Percentiles rank a stretch among this genome's conserved stretches.
phyloP scores from a whole-genome alignment of 2,329 filamentous ascomycete species.

The Chaetomiaceae sp. region DNA sequence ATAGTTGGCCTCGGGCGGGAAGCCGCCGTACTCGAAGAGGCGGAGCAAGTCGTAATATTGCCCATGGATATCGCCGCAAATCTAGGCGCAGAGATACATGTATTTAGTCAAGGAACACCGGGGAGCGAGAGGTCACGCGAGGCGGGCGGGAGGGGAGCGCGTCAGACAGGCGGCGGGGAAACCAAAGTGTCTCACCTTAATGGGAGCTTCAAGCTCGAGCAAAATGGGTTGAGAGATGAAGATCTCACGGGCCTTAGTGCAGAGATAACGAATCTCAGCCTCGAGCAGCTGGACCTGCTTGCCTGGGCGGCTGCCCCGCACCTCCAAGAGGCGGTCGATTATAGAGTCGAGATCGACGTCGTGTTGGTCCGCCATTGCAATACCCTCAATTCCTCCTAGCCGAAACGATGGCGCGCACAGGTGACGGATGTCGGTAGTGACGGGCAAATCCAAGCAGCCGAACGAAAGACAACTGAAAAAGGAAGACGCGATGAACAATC shows the following conservation, averaged over 20 bases:
- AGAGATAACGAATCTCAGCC: conserved; percentile 92
- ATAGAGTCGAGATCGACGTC: conserved; percentile 99
- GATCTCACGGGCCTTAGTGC: conserved; percentile 97
- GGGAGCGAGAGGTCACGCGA: conserved; percentile 9
- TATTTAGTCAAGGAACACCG: conserved; percentile 21
- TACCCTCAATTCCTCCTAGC: conserved; percentile 34
- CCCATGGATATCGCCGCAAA: conserved; percentile 98
- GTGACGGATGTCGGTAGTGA: conserved; percentile 22
- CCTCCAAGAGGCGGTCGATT: conserved; percentile 96
- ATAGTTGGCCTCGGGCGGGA: conserved; percentile 98
- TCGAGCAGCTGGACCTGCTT: conserved; percentile 98
- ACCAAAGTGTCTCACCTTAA: conserved; percentile 69
- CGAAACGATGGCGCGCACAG: conserved; percentile 38
- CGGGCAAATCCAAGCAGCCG: conserved; percentile 29
- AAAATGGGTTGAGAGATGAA: conserved; percentile 99
- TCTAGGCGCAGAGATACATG: conserved; percentile 50
- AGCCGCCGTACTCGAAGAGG: conserved; percentile 96
- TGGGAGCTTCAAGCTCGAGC: conserved; percentile 94
- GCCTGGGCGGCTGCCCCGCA: conserved; percentile 92
- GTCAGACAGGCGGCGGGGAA: not conserved
- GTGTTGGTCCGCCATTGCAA: conserved; percentile 60
- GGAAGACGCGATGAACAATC: conserved; percentile 18
- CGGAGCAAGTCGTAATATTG: conserved; percentile 98
- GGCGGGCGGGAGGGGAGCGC: conserved; percentile 2
- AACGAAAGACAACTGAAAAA: conserved; percentile 18